phyloP scores from a whole-genome alignment of 768 basidiomycete species.

The Mycena vulgaris region DNA sequence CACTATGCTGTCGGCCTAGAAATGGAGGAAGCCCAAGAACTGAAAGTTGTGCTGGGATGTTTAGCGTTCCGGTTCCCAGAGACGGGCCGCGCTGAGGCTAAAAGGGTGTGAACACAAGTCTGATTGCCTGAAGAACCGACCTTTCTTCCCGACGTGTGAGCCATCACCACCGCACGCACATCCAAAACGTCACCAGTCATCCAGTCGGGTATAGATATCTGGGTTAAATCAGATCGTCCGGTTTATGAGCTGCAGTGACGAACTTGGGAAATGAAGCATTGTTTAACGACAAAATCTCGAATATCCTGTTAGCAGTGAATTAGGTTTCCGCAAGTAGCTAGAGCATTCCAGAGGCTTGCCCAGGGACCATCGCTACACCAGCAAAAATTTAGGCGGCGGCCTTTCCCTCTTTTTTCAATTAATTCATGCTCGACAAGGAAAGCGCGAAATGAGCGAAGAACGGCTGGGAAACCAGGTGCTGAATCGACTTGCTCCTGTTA shows the following conservation, averaged over 20 bases:
- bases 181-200: slow-evolving; percentile 82
- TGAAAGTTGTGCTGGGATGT: slow-evolving; percentile 82
- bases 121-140: slow-evolving; percentile 31
- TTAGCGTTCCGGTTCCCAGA: slow-evolving; percentile 57
- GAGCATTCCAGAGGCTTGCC: too few species aligned
- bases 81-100: slow-evolving; percentile 29
- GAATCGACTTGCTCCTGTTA: slow-evolving; percentile 82
- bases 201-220: slow-evolving; percentile 83
- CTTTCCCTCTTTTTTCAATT: slow-evolving; percentile 72
- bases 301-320: too few species aligned
- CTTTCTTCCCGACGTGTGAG: slow-evolving; percentile 24
- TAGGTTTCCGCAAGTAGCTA: too few species aligned
- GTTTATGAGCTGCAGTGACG: slow-evolving; percentile 21
- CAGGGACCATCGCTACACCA: slow-evolving; percentile 92
- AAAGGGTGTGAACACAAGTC: slow-evolving; percentile 28
- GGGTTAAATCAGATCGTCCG: slow-evolving; percentile 23
- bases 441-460: slow-evolving; percentile 71
- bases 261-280: slow-evolving; percentile 87
- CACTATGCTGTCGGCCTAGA: slow-evolving; percentile 88
- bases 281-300: slow-evolving; percentile 89
- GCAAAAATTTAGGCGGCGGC: slow-evolving; percentile 75
- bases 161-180: slow-evolving; percentile 72
- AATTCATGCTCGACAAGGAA: slow-evolving; percentile 84
- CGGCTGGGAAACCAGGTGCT: slow-evolving; percentile 82
- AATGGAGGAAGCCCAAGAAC: slow-evolving; percentile 83